A percentile compares a stretch with the other conserved stretches of the same genome.
Conservation (phyloP, 2,329 filamentous ascomycete species). For the Penicillium palitans region DNA sequence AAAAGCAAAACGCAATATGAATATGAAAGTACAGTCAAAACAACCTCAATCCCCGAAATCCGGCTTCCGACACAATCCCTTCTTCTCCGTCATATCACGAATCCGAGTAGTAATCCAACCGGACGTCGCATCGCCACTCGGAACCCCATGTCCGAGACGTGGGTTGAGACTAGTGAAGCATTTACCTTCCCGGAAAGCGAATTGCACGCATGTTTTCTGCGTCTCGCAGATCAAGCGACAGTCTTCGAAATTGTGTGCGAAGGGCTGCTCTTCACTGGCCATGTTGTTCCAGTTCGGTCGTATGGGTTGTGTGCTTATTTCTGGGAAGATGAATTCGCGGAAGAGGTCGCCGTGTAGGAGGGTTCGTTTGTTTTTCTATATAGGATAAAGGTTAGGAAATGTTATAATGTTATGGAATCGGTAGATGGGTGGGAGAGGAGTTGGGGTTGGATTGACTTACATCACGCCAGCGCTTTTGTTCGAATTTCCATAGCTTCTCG, state of each 20-base stretch:
- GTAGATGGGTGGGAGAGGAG: neutral
- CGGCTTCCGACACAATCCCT: constrained; percentile 28
- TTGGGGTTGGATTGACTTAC: constrained; percentile 45
- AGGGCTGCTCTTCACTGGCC: constrained; percentile 32
- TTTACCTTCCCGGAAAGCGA: constrained; percentile 29
- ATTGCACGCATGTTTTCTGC: constrained; percentile 34
- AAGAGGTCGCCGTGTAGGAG: constrained; percentile 42
- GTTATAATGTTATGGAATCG: too few species aligned
- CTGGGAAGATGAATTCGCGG: constrained; percentile 38
- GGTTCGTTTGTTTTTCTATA: constrained; percentile 27
- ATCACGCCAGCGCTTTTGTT: constrained; percentile 59
- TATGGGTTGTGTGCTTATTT: constrained; percentile 30
- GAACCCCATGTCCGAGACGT: constrained; percentile 29
- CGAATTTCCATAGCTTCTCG: constrained; percentile 48
- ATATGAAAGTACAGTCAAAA: neutral
- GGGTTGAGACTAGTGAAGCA: constrained; percentile 37
- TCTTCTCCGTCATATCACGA: constrained; percentile 30
- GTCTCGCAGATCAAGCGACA: constrained; percentile 33
- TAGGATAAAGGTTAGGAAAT: neutral
- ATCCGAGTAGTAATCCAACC: constrained; percentile 37
- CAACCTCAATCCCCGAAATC: constrained; percentile 27
- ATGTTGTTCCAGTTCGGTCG: constrained; percentile 39
- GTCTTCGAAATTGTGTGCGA: constrained; percentile 31
- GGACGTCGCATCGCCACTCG: constrained; percentile 24
- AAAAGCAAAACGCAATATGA: neutral